phyloP scores from a whole-genome alignment of 2,329 filamentous ascomycete species.

The Mycosphaerelloides madeirae region DNA sequence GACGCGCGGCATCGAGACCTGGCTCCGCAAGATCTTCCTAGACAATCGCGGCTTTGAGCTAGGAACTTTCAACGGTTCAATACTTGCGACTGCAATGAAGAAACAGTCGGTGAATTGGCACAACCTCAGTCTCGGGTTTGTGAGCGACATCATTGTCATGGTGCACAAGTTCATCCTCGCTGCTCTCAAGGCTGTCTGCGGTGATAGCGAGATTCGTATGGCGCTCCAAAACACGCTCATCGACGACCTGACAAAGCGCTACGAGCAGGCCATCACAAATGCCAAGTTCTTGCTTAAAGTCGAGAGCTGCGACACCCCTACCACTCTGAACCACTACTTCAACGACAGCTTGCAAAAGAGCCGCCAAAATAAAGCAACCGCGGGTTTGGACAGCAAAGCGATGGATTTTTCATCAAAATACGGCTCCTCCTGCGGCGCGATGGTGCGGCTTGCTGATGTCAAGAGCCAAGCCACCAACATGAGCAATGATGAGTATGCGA shows the following conservation, averaged over 20 bases:
- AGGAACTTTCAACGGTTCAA: constrained; percentile 42
- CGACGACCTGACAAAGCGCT: constrained; percentile 44
- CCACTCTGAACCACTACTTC: constrained; percentile 54
- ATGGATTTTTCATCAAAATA: too few relatives aligned
- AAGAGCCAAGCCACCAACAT: too few relatives aligned
- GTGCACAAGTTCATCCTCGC: constrained; percentile 51
- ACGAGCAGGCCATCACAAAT: constrained; percentile 48
- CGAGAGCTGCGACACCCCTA: constrained; percentile 44
- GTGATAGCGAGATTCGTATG: constrained; percentile 40
- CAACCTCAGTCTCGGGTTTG: constrained; percentile 44
- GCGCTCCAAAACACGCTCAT: constrained; percentile 44
- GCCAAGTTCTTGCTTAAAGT: constrained; percentile 50
- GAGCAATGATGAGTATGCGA: constrained; percentile 37
- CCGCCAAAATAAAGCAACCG: constrained; percentile 14
- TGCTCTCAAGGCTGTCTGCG: constrained; percentile 42
- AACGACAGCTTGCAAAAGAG: constrained; percentile 41
- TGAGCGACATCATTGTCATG: constrained; percentile 47
- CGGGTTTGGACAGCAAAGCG: constrained; percentile 8
- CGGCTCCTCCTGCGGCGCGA: too few relatives aligned
- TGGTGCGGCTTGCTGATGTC: too few relatives aligned
- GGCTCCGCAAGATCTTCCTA: constrained; percentile 5
- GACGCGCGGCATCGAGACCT: constrained; percentile 1
- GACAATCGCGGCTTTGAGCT: constrained; percentile 27
- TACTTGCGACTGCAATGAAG: constrained; percentile 35
- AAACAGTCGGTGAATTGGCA: constrained; percentile 48